Percentiles rank a stretch among this genome's conserved stretches.
phyloP scores from a whole-genome alignment of 768 basidiomycete genomes.

The Tubosaeta brunneosetosa region DNA sequence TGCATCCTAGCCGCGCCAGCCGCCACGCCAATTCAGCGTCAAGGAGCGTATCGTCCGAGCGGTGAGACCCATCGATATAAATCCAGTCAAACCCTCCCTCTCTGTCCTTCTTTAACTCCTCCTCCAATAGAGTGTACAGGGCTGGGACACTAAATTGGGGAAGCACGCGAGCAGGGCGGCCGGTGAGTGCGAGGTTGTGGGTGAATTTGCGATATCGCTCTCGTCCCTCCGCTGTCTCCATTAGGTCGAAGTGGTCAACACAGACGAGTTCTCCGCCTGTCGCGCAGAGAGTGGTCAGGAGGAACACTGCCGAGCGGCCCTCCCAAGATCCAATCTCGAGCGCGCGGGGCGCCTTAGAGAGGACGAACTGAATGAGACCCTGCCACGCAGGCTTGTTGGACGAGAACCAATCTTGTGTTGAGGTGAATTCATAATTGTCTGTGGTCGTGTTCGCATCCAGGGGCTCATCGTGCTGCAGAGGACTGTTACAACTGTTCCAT shows the following conservation, averaged over 20 bases:
- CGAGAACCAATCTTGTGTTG: constrained; percentile 56
- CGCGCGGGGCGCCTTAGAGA: constrained; percentile 38
- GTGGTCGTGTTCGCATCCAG: constrained; percentile 2
- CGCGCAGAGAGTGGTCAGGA: constrained; percentile 44
- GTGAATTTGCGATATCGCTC: constrained; percentile 40
- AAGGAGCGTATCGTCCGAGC: constrained; percentile 56
- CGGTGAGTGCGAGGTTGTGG: constrained; percentile 46
- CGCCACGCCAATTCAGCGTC: constrained; percentile 59
- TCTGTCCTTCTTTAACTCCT: constrained; percentile 34
- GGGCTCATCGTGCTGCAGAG: constrained; percentile 13
- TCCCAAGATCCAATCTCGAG: constrained; percentile 63
- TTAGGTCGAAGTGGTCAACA: constrained; percentile 57
- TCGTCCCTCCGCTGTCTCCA: constrained; percentile 43
- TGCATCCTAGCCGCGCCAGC: constrained; percentile 44
- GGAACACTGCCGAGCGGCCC: constrained; percentile 57
- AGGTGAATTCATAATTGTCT: constrained; percentile 39
- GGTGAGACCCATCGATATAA: constrained; percentile 57
- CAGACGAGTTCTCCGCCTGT: constrained; percentile 45
- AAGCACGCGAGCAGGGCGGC: constrained; percentile 42
- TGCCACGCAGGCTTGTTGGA: constrained; percentile 41
- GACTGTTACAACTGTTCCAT: neutral
- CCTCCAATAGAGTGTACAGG: constrained; percentile 42
- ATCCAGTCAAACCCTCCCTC: constrained; percentile 53
- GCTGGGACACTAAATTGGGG: constrained; percentile 51
- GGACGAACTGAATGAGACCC: constrained; percentile 36